Evolutionary conservation across 2,329 filamentous ascomycete species (phyloP), one percentile per base, ranked within the genome.

Genomic region (Alternaria gansuensis): DNA sequence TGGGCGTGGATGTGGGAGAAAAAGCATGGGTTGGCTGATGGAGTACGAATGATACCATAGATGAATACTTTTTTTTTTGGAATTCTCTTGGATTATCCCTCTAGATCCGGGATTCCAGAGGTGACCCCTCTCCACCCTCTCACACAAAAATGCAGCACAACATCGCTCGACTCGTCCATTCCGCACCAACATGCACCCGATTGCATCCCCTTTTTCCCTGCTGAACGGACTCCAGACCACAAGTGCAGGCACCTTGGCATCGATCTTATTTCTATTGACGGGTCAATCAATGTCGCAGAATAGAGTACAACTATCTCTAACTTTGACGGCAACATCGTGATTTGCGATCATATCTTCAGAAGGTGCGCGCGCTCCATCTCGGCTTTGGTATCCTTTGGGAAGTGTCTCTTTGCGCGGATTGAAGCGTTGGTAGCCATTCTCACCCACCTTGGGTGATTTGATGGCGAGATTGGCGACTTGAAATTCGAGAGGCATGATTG

Each of bases 191-290:
- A 52, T 59, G 51, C 37, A 65, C 51, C 10, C 17, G 14, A 59
- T 65, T 65, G 63, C 39, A 17, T 52, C 2, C 56, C 62, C 23
- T 58, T 60, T 9, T 64, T 64, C 39, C 54, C 82, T 82, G 23
- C 81, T 81, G 60, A 78, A 82, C 5, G 77, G 78, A 11, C 74
- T 77, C 79, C 78, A 82, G 37, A 70, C 71, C 0, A 83, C 59
- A 24, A 82, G 70, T 1, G 77, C 81, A 2, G 81, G 80, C 0
- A 81, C 68, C 31, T 75, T 77, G 8, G 8, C n/a, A 21, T 29
- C 49, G 4, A 11, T 24, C 17, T 39, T 28, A 4, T 67, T 64
- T 6, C 62, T 57, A 14, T 58, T 54, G n/a, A 64, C 62, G 3
- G 77, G 63, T 14, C 63, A 45, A 23, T 54, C 64, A 24, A 64